These are phyloP conservation scores for Verticillium tricorpus DNA, from an alignment of 2,329 filamentous ascomycete genomes.

Conservation along the genomic window DNA sequence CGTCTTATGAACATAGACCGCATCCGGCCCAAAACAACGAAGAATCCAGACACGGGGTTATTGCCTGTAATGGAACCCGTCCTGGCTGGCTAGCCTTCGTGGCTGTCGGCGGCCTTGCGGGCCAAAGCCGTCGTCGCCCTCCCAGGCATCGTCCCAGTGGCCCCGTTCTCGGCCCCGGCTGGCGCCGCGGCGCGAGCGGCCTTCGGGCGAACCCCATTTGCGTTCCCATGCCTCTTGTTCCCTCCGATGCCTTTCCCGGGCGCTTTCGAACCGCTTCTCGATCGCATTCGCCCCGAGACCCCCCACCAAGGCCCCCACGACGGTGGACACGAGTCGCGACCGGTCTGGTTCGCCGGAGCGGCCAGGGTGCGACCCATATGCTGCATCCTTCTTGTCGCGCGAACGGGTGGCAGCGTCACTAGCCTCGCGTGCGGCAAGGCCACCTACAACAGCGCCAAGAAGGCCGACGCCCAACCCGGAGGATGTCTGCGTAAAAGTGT, in stretches of 20 bases:
- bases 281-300: conserved; percentile 50
- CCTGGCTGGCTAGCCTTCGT: conserved; percentile 8
- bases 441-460: conserved; percentile 50
- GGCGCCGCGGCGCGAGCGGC: conserved; percentile 19
- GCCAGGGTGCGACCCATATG: not conserved
- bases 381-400: conserved; percentile 3
- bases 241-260: conserved; percentile 25
- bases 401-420: conserved; percentile 29
- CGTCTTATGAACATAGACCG: not conserved
- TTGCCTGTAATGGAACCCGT: conserved; percentile 5
- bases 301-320: conserved; percentile 50
- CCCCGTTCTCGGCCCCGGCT: conserved; percentile 14
- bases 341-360: conserved; percentile 19
- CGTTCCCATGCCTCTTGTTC: conserved; percentile 28
- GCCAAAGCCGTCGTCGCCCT: conserved; percentile 16
- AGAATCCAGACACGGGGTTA: not conserved
- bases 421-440: conserved; percentile 46
- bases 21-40: not conserved
- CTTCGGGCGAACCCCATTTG: conserved; percentile 23
- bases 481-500: conserved; percentile 43
- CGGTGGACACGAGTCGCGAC: conserved; percentile 39
- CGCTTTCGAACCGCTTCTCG: conserved; percentile 37
- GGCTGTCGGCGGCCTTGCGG: conserved; percentile 16
- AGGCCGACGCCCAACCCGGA: conserved; percentile 47
- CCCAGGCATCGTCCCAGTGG: conserved; percentile 18